These are phyloP conservation scores for Terfezia boudieri DNA, from an alignment of 495 filamentous ascomycete genomes.

Conservation along the genomic window DNA sequence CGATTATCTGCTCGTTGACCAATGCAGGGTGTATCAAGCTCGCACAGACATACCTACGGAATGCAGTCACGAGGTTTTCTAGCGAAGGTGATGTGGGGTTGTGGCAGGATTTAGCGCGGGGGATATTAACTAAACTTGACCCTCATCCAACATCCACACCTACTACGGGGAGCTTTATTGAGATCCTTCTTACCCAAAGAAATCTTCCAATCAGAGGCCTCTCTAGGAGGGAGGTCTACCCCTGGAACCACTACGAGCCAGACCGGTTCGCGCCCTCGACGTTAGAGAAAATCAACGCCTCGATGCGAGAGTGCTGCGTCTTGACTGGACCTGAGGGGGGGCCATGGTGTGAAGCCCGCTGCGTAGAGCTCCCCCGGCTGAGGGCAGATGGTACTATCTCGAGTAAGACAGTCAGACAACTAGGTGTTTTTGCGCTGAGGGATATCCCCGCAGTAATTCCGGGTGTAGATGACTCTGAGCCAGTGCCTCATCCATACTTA, in stretches of 20 bases:
- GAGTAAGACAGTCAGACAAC: slow-evolving; percentile 37
- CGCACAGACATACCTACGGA: not conserved
- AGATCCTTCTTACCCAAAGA: not conserved
- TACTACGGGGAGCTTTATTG: too few relatives aligned
- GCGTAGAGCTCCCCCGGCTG: slow-evolving; percentile 47
- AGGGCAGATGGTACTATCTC: slow-evolving; percentile 23
- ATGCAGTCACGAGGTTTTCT: not conserved
- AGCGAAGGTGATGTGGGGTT: not conserved
- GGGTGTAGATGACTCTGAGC: too few relatives aligned
- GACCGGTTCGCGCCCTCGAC: slow-evolving; percentile 52
- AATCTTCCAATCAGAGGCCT: slow-evolving; percentile 24
- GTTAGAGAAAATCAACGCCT: slow-evolving; percentile 38
- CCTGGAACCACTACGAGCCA: slow-evolving; percentile 80
- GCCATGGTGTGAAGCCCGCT: slow-evolving; percentile 45
- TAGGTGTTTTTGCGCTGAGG: slow-evolving; percentile 70
- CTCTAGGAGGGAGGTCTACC: slow-evolving; percentile 72
- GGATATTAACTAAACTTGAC: too few relatives aligned
- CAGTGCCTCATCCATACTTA: not conserved
- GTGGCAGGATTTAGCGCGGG: too few relatives aligned
- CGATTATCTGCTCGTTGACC: not conserved
- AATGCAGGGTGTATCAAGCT: not conserved
- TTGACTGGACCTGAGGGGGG: slow-evolving; percentile 35
- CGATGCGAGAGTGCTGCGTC: slow-evolving; percentile 1
- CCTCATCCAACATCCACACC: too few relatives aligned
- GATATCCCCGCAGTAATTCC: slow-evolving; percentile 38